Evolutionary conservation across 805 yeast species (phyloP), one percentile per base, ranked within the genome.

Genomic region (Metschnikowia cubensis): DNA sequence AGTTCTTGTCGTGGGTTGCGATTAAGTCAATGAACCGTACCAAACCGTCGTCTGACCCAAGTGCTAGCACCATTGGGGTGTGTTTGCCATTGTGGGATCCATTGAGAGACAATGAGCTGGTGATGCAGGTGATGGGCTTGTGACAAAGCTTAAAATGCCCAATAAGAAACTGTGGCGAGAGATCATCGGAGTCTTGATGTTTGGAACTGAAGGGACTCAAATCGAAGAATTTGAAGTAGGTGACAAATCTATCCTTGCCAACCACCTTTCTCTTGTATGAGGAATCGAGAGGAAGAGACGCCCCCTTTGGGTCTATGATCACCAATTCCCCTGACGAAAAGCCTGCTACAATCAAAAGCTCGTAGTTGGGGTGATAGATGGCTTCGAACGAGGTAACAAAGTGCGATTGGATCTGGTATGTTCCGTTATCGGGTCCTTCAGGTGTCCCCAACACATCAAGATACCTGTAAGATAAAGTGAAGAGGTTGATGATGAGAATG

Each of bases 31-130:
- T 68, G 15, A 86, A 57, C 42, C 86, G 67, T 22, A 83, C 67
- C 52, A 76, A 77, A 2, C 90, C 94, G 60, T 85, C 89, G 52
- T 81, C 86, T 6, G 82, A 70, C 0, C 85, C 79, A n/a, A 82
- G 60, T 0, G 82, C 78, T 6, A 80, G 47, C 5, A 79, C 59
- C 57, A 63, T 63, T 43, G 62, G 88, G 75, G 56, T 79, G 17
- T 44, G 50, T 2, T 43, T 34, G 3, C 37, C 29, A 60, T 50
- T 66, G 63, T 21, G 33, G 3, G 47, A 33, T 3, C 37, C 42
- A 25, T 47, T 53, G 40, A 60, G 56, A 1, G 67, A 60, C 10
- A 68, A 49, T 0, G 75, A 69, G 11, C 73, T 66, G 3, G 69
- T 59, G 10, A 73, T 68, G 29, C 70, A 56, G 0, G 89, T 83